Base-by-base conservation (phyloP, 345 rosid species). In the Durio zibethinus region DNA sequence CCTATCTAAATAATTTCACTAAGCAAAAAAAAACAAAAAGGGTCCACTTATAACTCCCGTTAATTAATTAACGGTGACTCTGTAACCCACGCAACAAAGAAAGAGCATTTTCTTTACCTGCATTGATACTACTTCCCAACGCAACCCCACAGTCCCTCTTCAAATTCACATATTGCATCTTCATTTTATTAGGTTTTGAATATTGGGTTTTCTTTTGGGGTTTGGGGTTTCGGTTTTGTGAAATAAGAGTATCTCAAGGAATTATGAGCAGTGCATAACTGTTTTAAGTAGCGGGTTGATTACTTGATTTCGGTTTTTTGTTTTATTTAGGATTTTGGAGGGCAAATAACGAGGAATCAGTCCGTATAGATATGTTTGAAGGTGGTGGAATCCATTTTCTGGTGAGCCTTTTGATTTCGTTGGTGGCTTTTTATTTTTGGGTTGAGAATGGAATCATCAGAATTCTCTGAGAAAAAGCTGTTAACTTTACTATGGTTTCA, bases 391-490 rank as follows among this genome's bases (percentile, higher is more conserved):
- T 42, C 77, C 65, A 42, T 57, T 74, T 25, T 20, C 66, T 57
- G 67, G 40, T 60, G 54, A 74, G 38, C 77, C 67, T 74, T 74
- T 56, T 56, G 14, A 25, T 40, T 38, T 59, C 27, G 38, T 56
- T 74, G 77, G 77, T 42, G 25, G 27, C 77, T 60, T 59, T 74
- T 74, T 8, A 40, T 59, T 25, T 59, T 74, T 42, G 67, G 50
- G 54, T 56, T 42, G 54, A 74, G 77, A 59, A 59, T 59, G 67
- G 77, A 56, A 59, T 74, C 66, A 9, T 59, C 25, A 4, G 40
- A 59, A 57, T 59, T 53, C 14, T 71, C 15, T 74, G 38, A 42
- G 4, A 33, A 50, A 71, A 74, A 38, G 56, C 68, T 57, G 66
- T 18, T 74, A 45, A 71, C 77, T 74, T 74, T 73, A 56, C 4